Evolutionary conservation across 148 eudicot species (phyloP), one percentile per base, ranked within the genome.

Genomic region (Nyssa sinensis): DNA sequence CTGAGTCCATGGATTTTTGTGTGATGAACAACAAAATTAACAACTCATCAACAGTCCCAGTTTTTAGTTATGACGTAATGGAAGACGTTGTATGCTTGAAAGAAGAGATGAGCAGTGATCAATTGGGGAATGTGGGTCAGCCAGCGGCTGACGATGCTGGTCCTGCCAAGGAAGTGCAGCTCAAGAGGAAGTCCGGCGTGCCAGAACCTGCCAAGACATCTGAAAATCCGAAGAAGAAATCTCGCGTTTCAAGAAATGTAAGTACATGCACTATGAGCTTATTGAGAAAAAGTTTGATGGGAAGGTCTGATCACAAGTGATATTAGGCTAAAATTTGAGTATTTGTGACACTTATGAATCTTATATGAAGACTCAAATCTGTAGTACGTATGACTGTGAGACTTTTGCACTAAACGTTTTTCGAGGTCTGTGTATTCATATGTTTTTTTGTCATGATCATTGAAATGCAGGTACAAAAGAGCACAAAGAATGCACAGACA

Each of bases 161-260:
- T 72, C 66, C 61, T 58, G 68, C 64, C 74, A 75, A 60, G 19
- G 78, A 78, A 62, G 28, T 72, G 78, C 69, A 57, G 53, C 71
- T 69, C 25, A 86, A 87, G 81, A 87, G 88, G 81, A 90, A 80
- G 79, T 57, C 21, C n/a, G 70, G 70, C 49, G 31, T 16, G 57
- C 55, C 73, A 34, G 62, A 79, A 14, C 57, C 58, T n/a, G 60
- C 80, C 35, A 72, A 72, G 23, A 62, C 62, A 0, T n/a, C 28
- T 5, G 75, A 75, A 47, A 58, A 66, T 32, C 81, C 86, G 4
- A 86, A 80, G 84, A 90, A 86, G 77, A 90, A 82, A 70, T 30
- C 87, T 51, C 77, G 92, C 21, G 72, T 65, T 76, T 74, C 87
- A 24, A 76, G 74, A 73, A 32, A 71, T 71, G 95, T 88, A 75